These are phyloP conservation scores for Plantago ovata DNA, from an alignment of 257 asterid genomes.

Conservation along the genomic window DNA sequence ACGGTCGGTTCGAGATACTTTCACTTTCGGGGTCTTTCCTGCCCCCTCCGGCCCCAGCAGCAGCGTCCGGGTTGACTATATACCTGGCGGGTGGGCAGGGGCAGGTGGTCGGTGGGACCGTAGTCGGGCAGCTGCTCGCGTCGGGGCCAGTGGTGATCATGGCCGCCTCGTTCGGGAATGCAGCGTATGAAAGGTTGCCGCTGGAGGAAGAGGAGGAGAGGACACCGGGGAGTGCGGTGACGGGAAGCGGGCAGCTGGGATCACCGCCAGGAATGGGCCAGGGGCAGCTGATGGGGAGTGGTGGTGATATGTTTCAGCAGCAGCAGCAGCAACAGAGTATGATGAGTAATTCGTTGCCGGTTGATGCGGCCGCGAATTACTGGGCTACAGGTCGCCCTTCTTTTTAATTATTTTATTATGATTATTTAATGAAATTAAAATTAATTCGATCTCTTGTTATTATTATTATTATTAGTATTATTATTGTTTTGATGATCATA, in stretches of 20 bases:
- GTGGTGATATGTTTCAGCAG: constrained; percentile 31
- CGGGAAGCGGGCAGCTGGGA: constrained; percentile 30
- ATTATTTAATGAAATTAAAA: too few species aligned
- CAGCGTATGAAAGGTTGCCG: constrained; percentile 90
- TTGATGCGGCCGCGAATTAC: constrained; percentile 5
- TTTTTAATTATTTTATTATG: background rate
- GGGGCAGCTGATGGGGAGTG: constrained; percentile 31
- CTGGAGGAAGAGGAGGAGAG: constrained; percentile 71
- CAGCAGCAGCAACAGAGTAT: background rate
- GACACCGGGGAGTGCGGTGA: constrained; percentile 41
- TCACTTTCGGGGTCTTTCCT: constrained; percentile 83
- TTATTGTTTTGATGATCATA: too few species aligned
- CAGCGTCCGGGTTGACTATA: constrained; percentile 77
- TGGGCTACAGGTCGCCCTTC: constrained; percentile 15
- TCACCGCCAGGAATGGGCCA: constrained; percentile 43
- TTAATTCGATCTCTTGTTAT: too few species aligned
- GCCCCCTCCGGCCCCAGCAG: constrained; percentile 91
- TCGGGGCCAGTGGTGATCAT: constrained; percentile 88
- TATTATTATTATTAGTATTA: too few species aligned
- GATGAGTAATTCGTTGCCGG: constrained; percentile 3
- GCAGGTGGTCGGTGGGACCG: constrained; percentile 90
- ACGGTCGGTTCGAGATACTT: constrained; percentile 79
- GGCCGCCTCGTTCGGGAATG: constrained; percentile 95
- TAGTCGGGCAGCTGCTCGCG: constrained; percentile 74
- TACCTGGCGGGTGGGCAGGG: constrained; percentile 91